phyloP scores from a whole-genome alignment of 2,329 filamentous ascomycete genomes.

The Cryphonectria nitschkei region DNA sequence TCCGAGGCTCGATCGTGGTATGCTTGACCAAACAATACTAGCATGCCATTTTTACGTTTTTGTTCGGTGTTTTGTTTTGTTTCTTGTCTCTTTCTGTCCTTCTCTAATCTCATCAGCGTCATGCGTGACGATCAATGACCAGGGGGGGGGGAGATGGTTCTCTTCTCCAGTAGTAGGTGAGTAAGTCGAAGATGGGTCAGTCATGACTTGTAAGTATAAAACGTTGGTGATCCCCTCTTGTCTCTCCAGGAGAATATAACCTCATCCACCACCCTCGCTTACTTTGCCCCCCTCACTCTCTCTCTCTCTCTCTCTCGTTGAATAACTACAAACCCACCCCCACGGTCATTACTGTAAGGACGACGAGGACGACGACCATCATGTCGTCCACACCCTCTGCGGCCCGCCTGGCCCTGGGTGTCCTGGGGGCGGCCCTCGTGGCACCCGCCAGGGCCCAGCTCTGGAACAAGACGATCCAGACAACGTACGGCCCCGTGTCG shows the following conservation, averaged over 20 bases:
- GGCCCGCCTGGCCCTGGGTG: slow-evolving; percentile 10
- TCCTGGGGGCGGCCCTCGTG: slow-evolving; percentile 5
- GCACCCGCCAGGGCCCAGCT: slow-evolving; percentile 5
- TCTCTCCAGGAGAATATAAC: not conserved
- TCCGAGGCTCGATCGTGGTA: not conserved
- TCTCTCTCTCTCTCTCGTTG: not conserved
- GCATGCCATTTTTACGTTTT: not conserved
- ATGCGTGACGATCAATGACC: slow-evolving; percentile 1
- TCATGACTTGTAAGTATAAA: not conserved
- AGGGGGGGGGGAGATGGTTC: too few relatives aligned
- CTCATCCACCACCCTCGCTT: not conserved
- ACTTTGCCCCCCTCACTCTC: not conserved
- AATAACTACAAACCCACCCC: not conserved
- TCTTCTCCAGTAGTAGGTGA: too few relatives aligned
- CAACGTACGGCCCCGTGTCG: slow-evolving; percentile 18
- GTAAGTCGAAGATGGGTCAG: too few relatives aligned
- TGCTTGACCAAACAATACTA: not conserved
- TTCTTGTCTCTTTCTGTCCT: not conserved
- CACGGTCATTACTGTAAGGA: not conserved
- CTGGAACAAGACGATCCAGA: slow-evolving; percentile 23
- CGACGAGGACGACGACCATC: not conserved
- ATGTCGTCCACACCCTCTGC: slow-evolving; percentile 1
- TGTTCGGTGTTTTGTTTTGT: not conserved
- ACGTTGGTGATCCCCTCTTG: not conserved
- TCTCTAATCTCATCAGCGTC: not conserved